Percentiles rank a stretch among this genome's conserved stretches.
Conservation (phyloP, 208 protist species). For the Phytomonas francai region DNA sequence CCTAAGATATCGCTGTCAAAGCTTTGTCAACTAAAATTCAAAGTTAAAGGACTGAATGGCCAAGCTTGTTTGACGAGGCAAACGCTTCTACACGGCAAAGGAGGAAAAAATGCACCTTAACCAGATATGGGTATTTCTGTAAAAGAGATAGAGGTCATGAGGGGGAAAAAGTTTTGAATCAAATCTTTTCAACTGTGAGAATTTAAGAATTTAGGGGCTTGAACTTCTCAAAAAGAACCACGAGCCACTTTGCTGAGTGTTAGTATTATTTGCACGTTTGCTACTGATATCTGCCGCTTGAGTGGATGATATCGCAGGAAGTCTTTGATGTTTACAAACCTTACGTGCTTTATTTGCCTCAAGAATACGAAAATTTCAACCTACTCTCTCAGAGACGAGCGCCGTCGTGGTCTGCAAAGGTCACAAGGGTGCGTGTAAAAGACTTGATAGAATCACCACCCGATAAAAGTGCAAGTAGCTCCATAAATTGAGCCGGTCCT, state of each 20-base stretch:
- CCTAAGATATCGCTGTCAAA: background rate
- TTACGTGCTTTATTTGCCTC: background rate
- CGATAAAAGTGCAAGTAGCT: slow-evolving; percentile 66
- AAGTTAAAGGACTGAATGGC: background rate
- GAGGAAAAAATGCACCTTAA: slow-evolving; percentile 9
- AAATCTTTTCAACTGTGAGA: background rate
- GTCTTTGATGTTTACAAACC: background rate
- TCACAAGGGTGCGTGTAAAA: slow-evolving; percentile 62
- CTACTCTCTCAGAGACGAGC: background rate
- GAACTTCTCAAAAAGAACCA: background rate
- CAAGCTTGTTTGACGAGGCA: background rate
- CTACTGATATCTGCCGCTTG: background rate
- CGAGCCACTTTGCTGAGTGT: background rate
- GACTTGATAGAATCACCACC: slow-evolving; percentile 72
- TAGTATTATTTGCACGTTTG: background rate
- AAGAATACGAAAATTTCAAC: background rate
- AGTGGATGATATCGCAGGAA: background rate
- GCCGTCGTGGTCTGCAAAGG: slow-evolving; percentile 18
- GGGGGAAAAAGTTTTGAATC: background rate
- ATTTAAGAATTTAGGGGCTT: background rate
- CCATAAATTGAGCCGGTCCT: slow-evolving; percentile 61
- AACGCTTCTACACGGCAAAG: background rate
- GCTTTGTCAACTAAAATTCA: background rate
- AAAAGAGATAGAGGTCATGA: background rate
- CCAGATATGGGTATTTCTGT: background rate